These are phyloP conservation scores for Rossbeevera mucosa DNA, from an alignment of 768 basidiomycete species.

Conservation along the genomic window DNA sequence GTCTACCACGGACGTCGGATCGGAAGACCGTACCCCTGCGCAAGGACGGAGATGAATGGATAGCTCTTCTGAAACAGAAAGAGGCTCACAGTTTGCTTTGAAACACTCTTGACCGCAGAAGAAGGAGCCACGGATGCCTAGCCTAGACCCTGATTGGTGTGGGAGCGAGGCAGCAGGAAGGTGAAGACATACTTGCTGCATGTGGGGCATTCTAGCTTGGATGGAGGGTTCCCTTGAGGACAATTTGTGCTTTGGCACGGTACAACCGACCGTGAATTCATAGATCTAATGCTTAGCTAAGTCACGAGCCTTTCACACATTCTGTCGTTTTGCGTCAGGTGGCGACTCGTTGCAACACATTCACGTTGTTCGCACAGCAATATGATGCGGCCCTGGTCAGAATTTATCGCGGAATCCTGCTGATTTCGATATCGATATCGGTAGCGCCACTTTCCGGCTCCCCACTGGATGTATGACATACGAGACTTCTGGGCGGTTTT, in stretches of 20 bases:
- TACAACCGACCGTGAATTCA: constrained; percentile 37
- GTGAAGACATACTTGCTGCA: constrained; percentile 72
- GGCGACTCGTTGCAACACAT: not conserved
- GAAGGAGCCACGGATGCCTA: constrained; percentile 78
- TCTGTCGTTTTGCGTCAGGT: not conserved
- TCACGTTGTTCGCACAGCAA: not conserved
- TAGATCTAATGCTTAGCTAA: constrained; percentile 15
- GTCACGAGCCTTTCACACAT: not conserved
- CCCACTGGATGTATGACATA: not conserved
- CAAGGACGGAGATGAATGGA: not conserved
- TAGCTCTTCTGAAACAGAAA: not conserved
- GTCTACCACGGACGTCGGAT: too few species aligned
- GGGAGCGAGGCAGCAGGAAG: not conserved
- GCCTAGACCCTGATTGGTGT: constrained; percentile 38
- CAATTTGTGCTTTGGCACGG: constrained; percentile 68
- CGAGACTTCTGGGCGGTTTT: not conserved
- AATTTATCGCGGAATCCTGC: not conserved
- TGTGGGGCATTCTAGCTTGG: constrained; percentile 86
- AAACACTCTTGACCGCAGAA: constrained; percentile 97
- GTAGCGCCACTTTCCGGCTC: not conserved
- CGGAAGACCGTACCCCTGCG: constrained; percentile 23
- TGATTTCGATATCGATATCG: not conserved
- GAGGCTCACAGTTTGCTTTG: constrained; percentile 79
- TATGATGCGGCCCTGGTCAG: not conserved
- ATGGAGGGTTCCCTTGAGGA: constrained; percentile 79